Conservation (phyloP, 139 green algal genomes). For the Diplosphaera chodatii region DNA sequence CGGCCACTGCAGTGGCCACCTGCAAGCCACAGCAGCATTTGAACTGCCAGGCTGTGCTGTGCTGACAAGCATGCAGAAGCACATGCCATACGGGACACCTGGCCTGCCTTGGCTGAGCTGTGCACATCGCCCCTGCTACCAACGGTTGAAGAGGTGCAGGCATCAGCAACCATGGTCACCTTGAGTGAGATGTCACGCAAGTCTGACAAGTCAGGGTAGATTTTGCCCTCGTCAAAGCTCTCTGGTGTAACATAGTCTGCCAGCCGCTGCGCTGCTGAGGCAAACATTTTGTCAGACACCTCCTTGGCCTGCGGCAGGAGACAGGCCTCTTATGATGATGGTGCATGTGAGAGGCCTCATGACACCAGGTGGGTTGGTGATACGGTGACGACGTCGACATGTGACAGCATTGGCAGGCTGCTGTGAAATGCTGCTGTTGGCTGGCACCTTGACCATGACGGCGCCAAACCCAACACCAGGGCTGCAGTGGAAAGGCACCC, state of each 20-base stretch:
- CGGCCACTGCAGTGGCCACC: slow-evolving; percentile 19
- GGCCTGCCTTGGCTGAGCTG: not conserved
- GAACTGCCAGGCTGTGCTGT: no score
- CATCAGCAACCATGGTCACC: not conserved
- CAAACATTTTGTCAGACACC: slow-evolving; percentile 23
- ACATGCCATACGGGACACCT: not conserved
- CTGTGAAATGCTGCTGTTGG: slow-evolving; percentile 3
- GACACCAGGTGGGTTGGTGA: no score
- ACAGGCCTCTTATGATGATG: not conserved
- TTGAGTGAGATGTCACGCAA: slow-evolving; percentile 23
- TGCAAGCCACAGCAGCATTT: not conserved
- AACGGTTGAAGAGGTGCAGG: not conserved
- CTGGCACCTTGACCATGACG: slow-evolving; percentile 4
- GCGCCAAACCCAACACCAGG: slow-evolving; percentile 36
- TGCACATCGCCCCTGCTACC: not conserved
- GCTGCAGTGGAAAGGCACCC: not conserved
- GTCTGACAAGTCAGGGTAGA: slow-evolving; percentile 39
- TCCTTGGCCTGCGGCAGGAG: not conserved
- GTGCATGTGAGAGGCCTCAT: no score
- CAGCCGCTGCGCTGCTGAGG: slow-evolving; percentile 12
- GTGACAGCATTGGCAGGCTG: not conserved
- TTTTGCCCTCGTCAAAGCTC: slow-evolving; percentile 22
- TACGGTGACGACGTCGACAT: no score
- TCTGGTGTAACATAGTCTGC: slow-evolving; percentile 22
- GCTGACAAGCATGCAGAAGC: not conserved